A percentile compares a stretch with the other conserved stretches of the same genome.
These are phyloP conservation scores for Suillus sp. DNA, from an alignment of 768 basidiomycete genomes.

Conservation along the genomic window DNA sequence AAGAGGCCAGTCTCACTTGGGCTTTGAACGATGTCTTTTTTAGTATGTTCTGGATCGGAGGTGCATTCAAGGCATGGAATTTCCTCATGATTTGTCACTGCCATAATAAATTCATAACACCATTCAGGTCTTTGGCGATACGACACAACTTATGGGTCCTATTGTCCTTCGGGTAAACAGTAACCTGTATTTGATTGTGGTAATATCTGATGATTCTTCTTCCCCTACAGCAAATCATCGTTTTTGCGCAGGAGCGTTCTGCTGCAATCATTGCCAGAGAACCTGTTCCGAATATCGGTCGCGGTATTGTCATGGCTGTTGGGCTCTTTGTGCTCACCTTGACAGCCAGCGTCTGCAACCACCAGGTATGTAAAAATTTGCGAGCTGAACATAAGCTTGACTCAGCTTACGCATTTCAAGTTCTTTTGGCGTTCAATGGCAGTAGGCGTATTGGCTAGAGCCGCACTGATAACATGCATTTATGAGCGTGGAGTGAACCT, in stretches of 20 bases:
- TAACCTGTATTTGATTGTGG: background rate
- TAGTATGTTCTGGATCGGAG: conserved; percentile 62
- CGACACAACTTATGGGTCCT: conserved; percentile 61
- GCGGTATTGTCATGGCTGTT: conserved; percentile 60
- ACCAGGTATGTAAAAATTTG: conserved; percentile 47
- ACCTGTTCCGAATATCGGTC: conserved; percentile 44
- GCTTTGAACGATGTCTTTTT: conserved; percentile 64
- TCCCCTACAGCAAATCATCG: conserved; percentile 52
- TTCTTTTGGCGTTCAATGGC: conserved; percentile 75
- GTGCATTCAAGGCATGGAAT: conserved; percentile 51
- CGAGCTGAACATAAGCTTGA: background rate
- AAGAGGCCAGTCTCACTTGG: conserved; percentile 55
- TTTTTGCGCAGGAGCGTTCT: conserved; percentile 53
- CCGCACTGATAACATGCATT: conserved; percentile 66
- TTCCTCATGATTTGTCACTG: background rate
- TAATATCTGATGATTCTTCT: background rate
- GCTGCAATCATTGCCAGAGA: conserved; percentile 40
- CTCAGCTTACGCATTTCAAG: conserved; percentile 29
- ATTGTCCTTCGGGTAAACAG: conserved; percentile 55
- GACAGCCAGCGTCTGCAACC: conserved; percentile 54
- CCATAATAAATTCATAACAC: background rate
- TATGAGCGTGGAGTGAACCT: conserved; percentile 71
- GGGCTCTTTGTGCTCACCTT: conserved; percentile 55
- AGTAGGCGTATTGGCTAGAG: conserved; percentile 64
- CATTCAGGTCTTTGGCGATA: conserved; percentile 58